A percentile compares a stretch with the other conserved stretches of the same genome.
Conservation (phyloP, 805 yeast genomes). For the Candida chilensis region DNA sequence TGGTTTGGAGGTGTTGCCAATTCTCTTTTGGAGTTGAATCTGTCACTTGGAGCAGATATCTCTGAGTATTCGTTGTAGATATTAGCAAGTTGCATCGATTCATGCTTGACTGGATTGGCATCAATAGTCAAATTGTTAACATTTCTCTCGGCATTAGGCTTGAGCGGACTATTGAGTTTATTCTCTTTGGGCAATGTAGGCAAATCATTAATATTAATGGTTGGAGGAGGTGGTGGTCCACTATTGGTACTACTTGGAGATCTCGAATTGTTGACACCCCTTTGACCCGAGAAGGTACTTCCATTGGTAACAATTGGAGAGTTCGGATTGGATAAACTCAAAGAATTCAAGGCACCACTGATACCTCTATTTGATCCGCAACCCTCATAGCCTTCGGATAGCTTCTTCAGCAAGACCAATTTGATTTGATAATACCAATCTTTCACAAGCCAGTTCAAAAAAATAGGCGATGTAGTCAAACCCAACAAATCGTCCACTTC, state of each 20-base stretch:
- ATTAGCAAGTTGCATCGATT: slow-evolving; percentile 28
- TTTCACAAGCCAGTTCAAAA: slow-evolving; percentile 1
- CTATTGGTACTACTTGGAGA: slow-evolving; percentile 2
- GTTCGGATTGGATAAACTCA: slow-evolving; percentile 27
- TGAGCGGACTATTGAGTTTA: slow-evolving; percentile 17
- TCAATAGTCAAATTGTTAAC: slow-evolving; percentile 8
- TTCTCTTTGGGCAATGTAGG: slow-evolving; percentile 3
- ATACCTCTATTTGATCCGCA: slow-evolving; percentile 65
- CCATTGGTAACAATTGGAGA: slow-evolving; percentile 11
- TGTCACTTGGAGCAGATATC: slow-evolving; percentile 28
- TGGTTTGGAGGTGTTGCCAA: slow-evolving; percentile 24
- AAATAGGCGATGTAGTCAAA: slow-evolving; percentile 9
- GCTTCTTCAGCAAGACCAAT: not conserved
- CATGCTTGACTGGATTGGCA: slow-evolving; percentile 11
- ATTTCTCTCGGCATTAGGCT: slow-evolving; percentile 14
- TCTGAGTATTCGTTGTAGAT: slow-evolving; percentile 31
- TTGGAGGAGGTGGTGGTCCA: slow-evolving; percentile 1
- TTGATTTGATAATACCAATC: slow-evolving; percentile 1
- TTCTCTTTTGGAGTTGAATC: slow-evolving; percentile 20
- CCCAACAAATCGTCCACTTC: slow-evolving; percentile 18
- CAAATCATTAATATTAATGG: not conserved
- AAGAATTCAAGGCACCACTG: slow-evolving; percentile 48
- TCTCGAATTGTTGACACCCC: slow-evolving; percentile 9
- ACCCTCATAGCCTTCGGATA: slow-evolving; percentile 52
- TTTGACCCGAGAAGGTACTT: slow-evolving; percentile 8